Evolutionary conservation across 176 grass and related monocot genomes (phyloP).

Genomic region (Carex kokanica): DNA sequence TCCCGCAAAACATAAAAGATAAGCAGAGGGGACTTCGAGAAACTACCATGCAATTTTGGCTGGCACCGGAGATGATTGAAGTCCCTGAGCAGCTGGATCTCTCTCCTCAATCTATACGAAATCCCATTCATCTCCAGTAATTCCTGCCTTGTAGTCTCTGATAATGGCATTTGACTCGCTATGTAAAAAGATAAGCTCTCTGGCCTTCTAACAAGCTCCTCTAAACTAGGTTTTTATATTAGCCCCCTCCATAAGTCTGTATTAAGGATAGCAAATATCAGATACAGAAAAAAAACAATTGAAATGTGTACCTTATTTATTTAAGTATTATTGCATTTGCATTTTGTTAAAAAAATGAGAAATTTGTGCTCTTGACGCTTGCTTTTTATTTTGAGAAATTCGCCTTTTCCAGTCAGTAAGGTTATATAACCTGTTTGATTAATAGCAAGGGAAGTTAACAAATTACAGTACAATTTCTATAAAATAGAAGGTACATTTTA

Average conservation of each 20-base stretch:
- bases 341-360: neutral
- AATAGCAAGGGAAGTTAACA: neutral
- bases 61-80: constrained; percentile 79
- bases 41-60: constrained; percentile 57
- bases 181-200: constrained; percentile 88
- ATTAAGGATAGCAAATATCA: constrained; percentile 21
- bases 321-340: neutral
- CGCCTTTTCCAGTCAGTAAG: no score
- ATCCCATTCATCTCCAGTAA: constrained; percentile 86
- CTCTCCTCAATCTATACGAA: constrained; percentile 72
- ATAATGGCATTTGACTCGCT: constrained; percentile 83
- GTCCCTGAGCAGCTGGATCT: constrained; percentile 83
- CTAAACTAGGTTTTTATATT: constrained; percentile 63
- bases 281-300: neutral
- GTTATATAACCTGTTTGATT: no score
- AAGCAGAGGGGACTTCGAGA: neutral
- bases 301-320: neutral
- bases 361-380: no score
- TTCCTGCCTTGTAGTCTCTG: constrained; percentile 78
- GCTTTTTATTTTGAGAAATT: no score
- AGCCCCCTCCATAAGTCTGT: constrained; percentile 79
- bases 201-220: constrained; percentile 65
- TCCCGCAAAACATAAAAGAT: neutral
- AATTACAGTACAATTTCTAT: no score
- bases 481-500: no score